A percentile compares a stretch with the other conserved stretches of the same genome.
These are phyloP conservation scores for Fragilariopsis cylindrus DNA, from an alignment of 108 stramenopile genomes.

Conservation along the genomic window DNA sequence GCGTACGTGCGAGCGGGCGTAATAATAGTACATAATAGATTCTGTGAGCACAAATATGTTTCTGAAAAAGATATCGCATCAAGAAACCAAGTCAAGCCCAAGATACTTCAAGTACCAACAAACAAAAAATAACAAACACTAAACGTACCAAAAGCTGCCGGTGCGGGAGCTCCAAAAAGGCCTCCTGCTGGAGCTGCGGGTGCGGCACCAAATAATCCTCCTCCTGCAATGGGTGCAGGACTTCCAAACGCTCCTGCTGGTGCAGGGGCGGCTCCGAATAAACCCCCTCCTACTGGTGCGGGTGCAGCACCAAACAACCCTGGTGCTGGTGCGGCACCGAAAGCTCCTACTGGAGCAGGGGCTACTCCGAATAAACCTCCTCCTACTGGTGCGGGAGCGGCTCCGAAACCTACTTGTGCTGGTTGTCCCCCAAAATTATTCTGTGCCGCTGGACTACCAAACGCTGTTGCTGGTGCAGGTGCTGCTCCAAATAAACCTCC, in stretches of 20 bases:
- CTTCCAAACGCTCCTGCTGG: slow-evolving; percentile 37
- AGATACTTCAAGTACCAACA: no score
- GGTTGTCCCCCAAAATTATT: slow-evolving; percentile 37
- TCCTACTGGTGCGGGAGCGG: slow-evolving; percentile 47
- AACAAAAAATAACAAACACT: slow-evolving; percentile 18
- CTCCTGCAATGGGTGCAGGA: slow-evolving; percentile 35
- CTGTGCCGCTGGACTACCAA: slow-evolving; percentile 31
- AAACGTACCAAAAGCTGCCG: slow-evolving; percentile 37
- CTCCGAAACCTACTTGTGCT: slow-evolving; percentile 38
- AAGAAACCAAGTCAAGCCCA: no score
- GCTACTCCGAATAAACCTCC: slow-evolving; percentile 49
- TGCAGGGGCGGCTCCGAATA: slow-evolving; percentile 6
- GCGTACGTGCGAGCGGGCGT: no score
- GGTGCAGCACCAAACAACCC: slow-evolving; percentile 25
- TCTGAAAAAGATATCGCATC: no score
- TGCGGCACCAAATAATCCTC: slow-evolving; percentile 51
- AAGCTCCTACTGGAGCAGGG: slow-evolving; percentile 57
- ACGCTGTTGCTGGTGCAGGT: slow-evolving; percentile 52
- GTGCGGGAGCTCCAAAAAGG: slow-evolving; percentile 66
- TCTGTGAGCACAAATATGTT: no score
- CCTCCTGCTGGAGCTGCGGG: slow-evolving; percentile 55
- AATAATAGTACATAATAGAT: no score
- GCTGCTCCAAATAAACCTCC: slow-evolving; percentile 48
- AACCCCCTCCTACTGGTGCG: slow-evolving; percentile 15
- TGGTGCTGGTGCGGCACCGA: slow-evolving; percentile 70